phyloP scores from a whole-genome alignment of 2,329 filamentous ascomycete species.

The Colletotrichum scovillei region DNA sequence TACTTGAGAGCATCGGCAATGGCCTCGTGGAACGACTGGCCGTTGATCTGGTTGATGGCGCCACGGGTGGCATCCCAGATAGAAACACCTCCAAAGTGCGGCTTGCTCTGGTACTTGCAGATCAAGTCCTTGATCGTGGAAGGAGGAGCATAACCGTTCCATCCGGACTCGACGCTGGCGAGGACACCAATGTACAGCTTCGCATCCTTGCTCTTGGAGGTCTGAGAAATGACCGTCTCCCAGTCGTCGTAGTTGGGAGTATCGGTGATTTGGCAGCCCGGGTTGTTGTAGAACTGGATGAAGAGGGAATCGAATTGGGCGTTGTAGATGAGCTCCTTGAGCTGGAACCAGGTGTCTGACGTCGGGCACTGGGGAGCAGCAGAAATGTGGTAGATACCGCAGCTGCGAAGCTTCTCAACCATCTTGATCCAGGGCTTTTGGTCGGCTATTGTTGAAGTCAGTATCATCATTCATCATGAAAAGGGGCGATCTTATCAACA shows the following conservation, averaged over 20 bases:
- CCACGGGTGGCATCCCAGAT: conserved; percentile 57
- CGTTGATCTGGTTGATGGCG: conserved; percentile 43
- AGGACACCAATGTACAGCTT: conserved; percentile 60
- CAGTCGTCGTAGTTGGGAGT: conserved; percentile 55
- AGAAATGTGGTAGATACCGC: conserved; percentile 48
- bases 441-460: conserved; percentile 41
- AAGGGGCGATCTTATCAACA: conserved; percentile 25
- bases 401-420: conserved; percentile 48
- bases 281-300: conserved; percentile 63
- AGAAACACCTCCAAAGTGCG: conserved; percentile 57
- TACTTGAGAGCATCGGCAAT: conserved; percentile 50
- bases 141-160: conserved; percentile 49
- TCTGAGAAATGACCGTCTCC: conserved; percentile 47
- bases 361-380: conserved; percentile 58
- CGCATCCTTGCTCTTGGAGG: conserved; percentile 50
- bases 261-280: conserved; percentile 46
- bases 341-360: conserved; percentile 41
- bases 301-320: conserved; percentile 56
- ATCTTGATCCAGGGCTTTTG: conserved; percentile 50
- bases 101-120: conserved; percentile 49
- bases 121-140: conserved; percentile 49
- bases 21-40: conserved; percentile 51
- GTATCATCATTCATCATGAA: neutral
- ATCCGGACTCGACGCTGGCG: conserved; percentile 42
- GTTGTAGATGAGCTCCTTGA: conserved; percentile 52